Evolutionary conservation across 2,329 filamentous ascomycete genomes (phyloP), one percentile per base, ranked within the genome.

Genomic region (Fusarium mangiferae): DNA sequence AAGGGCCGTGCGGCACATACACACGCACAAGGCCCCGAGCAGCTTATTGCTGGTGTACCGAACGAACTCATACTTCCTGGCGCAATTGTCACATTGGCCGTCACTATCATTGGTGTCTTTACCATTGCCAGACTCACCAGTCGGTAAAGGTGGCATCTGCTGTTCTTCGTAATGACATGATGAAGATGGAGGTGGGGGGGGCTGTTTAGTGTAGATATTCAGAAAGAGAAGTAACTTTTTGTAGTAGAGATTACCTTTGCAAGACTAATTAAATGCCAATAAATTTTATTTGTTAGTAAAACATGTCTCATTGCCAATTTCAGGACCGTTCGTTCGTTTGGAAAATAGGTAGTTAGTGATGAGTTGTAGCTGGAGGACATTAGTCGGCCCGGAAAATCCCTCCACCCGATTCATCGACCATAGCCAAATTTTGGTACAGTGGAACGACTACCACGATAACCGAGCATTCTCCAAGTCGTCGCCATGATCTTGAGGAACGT

Each of bases 11-110:
- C 79, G 41, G 80, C 80, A 68, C 81, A 81, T 24, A 84, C 90
- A 62, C 82, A 81, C n/a, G 85, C 89, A 63, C 88, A 80, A 30
- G 85, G 89, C 62, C 88, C 91, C 59, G 91, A 96, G 68, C 94
- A 97, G 83, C 86, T 98, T 66, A 96, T 99, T 80, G 89, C 92
- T 5, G 96, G 96, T 62, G 93, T 99, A 39, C 95, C 96, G 14
- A 99, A 99, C 80, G 96, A 99, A 79, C 86, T 98, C 62, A 87
- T 99, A 24, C 89, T 98, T 46, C 96, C 96, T 0, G 96, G 96
- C 75, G 96, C 96, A 26, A 96, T 99, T 81, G 95, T 96, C 65
- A 95, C 95, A n/a, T 85, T 99, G 79, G 96, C 96, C 15, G 94
- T 97, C 48, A 95, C 98, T 42, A 98, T 99, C 83, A 88, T 97